Percentiles rank a stretch among this genome's conserved stretches.
Evolutionary conservation across 768 basidiomycete genomes (phyloP).

Genomic region (Phlegmacium glaucopus): DNA sequence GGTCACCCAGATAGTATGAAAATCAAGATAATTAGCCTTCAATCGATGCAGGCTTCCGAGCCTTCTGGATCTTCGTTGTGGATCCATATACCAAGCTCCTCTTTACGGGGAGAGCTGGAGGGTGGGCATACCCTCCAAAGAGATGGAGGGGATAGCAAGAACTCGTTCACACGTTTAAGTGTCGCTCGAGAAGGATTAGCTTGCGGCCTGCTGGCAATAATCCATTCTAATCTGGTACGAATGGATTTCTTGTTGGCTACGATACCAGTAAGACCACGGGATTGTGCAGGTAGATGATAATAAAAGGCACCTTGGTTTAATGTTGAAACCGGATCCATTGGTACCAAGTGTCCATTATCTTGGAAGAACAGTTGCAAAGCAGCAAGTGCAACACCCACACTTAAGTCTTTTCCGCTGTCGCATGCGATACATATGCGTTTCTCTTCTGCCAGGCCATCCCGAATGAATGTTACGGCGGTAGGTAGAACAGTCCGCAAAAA

Average conservation of each 20-base stretch:
- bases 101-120: too few species aligned
- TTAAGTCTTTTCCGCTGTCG: conserved; percentile 55
- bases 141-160: conserved; percentile 18
- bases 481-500: conserved; percentile 45
- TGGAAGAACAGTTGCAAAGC: conserved; percentile 59
- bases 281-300: neutral
- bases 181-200: conserved; percentile 85
- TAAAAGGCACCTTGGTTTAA: neutral
- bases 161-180: conserved; percentile 43
- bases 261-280: neutral
- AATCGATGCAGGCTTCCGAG: neutral
- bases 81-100: too few species aligned
- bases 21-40: neutral
- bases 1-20: conserved; percentile 7
- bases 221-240: conserved; percentile 78
- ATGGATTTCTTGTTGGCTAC: conserved; percentile 53
- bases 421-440: conserved; percentile 48
- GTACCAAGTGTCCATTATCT: conserved; percentile 22
- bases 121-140: neutral
- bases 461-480: conserved; percentile 43
- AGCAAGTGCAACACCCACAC: conserved; percentile 61
- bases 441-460: conserved; percentile 31
- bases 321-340: neutral
- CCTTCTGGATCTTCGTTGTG: conserved; percentile 1
- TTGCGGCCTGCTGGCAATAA: conserved; percentile 68